Base-by-base conservation (phyloP, 805 yeast species). In the Suhomyces kilbournensis region DNA sequence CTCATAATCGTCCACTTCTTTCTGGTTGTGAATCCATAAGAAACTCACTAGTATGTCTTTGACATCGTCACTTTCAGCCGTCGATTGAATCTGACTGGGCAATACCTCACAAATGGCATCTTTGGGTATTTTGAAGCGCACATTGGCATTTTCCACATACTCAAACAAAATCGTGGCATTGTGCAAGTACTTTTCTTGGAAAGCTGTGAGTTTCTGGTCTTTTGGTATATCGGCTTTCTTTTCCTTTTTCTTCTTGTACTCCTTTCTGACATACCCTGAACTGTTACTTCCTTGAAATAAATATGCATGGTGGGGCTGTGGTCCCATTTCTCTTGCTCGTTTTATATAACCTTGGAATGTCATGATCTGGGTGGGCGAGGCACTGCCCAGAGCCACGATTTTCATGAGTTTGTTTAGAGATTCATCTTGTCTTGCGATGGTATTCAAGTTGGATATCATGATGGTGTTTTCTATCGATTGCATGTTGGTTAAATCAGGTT, bases 141-240 rank as follows among this genome's bases (percentile, higher is more conserved):
- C 85, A 45, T 85, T 78, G 0, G 94, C 81, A 64, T 84, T 85
- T 60, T 94, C 98, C 25, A 79, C 79, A 70, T 84, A 93, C 67
- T 94, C 99, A 66, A 93, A 85, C 5, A 91, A 85, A 39, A 94
- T 65, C 49, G 89, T 86, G 0, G 96, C 90, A 59, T 82, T 81
- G 35, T 79, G 66, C 20, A 81, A 71, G 60, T 87, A 88, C 64
- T 83, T 79, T 58, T 86, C 92, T 61, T 88, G 96, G 60, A 88
- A 87, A 0, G 91, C 85, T 0, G 94, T 87, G 48, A 88, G 68
- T 58, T 81, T 83, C 54, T 77, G 82, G 45, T 85, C 89, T 53
- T 76, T 66, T 3, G 69, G 64, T 23, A 63, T 44, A 32, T 39
- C 43, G 14, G 46, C 28, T 32, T 48, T 46, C 38, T 38, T 43